Evolutionary conservation across 257 asterid genomes (phyloP).

Genomic region (Nemophila menziesii): DNA sequence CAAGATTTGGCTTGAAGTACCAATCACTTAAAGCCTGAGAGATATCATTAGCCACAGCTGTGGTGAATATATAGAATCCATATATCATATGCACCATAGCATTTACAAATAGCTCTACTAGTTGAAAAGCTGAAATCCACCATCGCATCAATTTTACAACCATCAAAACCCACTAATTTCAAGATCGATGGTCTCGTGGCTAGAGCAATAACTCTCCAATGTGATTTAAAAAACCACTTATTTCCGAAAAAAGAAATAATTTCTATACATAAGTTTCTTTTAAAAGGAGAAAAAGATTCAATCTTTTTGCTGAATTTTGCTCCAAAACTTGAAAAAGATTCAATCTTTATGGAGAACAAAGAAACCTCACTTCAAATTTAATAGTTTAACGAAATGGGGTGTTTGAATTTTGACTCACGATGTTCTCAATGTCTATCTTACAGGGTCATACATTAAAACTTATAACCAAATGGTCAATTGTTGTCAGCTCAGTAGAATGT

Average conservation of each 20-base stretch:
- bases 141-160: constrained; percentile 46
- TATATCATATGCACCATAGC: constrained; percentile 69
- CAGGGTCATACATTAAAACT: constrained; percentile 1
- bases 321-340: constrained; percentile 4
- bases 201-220: too few relatives aligned
- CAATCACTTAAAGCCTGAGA: constrained; percentile 60
- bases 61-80: constrained; percentile 85
- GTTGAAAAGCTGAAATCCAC: constrained; percentile 61
- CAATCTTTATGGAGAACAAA: background rate
- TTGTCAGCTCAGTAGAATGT: background rate
- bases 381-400: constrained; percentile 13
- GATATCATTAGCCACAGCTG: constrained; percentile 85
- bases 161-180: too few relatives aligned
- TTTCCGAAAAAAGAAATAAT: constrained; percentile 1
- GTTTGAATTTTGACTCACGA: constrained; percentile 22
- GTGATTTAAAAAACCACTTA: too few relatives aligned
- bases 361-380: constrained; percentile 2
- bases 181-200: too few relatives aligned
- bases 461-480: background rate
- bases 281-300: background rate
- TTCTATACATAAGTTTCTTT: background rate
- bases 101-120: constrained; percentile 60
- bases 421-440: constrained; percentile 30
- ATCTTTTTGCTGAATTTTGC: constrained; percentile 6
- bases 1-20: constrained; percentile 48